Evolutionary conservation across 2,329 filamentous ascomycete species (phyloP), one percentile per base, ranked within the genome.

Genomic region (Ophiostoma piceae): DNA sequence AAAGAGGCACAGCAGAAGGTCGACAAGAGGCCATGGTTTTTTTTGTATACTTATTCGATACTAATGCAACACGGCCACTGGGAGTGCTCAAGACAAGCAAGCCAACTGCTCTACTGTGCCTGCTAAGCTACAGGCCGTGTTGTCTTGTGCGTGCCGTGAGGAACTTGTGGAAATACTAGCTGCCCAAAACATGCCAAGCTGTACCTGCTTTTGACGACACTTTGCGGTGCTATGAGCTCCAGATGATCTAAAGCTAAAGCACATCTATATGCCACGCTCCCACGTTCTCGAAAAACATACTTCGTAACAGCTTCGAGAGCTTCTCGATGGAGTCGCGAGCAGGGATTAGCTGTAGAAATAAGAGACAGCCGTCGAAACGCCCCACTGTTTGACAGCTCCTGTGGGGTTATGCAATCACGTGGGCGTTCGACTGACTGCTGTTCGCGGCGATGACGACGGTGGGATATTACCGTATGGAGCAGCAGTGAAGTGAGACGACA

Each of bases 281-380:
- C 26, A 29, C 26, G 26, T 29, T 47, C 5, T n/a, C 43, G 43
- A 47, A 47, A 47, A 47, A 43, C 26, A 29, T 29, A 29, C 26
- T 2, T 14, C 12, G 43, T 29, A 47, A 47, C 6, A n/a, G 43
- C 43, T 47, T 47, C 19, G 43, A 47, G 43, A 47, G 43, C 16
- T n/a, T 26, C 3, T 26, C 11, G 51, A 57, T 57, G 51, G n/a
- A 22, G n/a, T 12, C 8, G n/a, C n/a, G 51, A n/a, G 51, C 22
- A 57, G 51, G 51, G 51, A 57, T 57, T 22, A 57, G n/a, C n/a
- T 57, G 51, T 57, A 57, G 51, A 57, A 26, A 57, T 57, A 57
- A 54, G 47, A 54, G 1, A 54, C n/a, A 54, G 9, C n/a, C 22
- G 51, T 57, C 51, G 8, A 57, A 2, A 26, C 9, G n/a, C n/a